Percentiles rank a stretch among this genome's conserved stretches.
Conservation (phyloP, 805 yeast genomes). For the Cyberlindnera euphorbiae region DNA sequence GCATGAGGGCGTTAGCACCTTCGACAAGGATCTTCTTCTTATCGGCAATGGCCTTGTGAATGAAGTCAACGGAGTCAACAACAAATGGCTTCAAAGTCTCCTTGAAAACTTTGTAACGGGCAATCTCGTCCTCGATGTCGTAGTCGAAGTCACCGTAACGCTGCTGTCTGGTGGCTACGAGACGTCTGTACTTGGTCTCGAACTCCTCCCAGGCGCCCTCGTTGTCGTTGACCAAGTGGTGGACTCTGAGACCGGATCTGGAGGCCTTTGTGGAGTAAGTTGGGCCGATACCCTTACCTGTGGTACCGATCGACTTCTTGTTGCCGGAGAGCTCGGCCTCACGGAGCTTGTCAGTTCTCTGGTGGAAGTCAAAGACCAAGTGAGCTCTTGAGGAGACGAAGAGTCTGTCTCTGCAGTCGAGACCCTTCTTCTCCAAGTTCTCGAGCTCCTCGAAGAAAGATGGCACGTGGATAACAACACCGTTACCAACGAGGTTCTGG, state of each 20-base stretch:
- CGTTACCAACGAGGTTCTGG: constrained; percentile 85
- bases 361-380: constrained; percentile 96
- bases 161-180: constrained; percentile 74
- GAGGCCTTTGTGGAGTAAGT: constrained; percentile 96
- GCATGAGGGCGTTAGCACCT: constrained; percentile 98
- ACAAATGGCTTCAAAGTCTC: constrained; percentile 83
- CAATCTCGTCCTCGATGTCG: constrained; percentile 77
- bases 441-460: constrained; percentile 86
- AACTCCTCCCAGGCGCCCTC: constrained; percentile 94
- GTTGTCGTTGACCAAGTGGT: constrained; percentile 86
- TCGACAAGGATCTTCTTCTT: constrained; percentile 89
- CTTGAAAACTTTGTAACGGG: constrained; percentile 67
- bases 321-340: constrained; percentile 73
- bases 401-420: constrained; percentile 56
- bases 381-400: constrained; percentile 93
- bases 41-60: constrained; percentile 67
- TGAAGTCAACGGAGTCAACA: constrained; percentile 83
- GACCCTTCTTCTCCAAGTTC: constrained; percentile 76
- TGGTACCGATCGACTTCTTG: constrained; percentile 91
- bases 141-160: constrained; percentile 93
- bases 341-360: constrained; percentile 90
- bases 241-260: constrained; percentile 94
- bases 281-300: constrained; percentile 99
- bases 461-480: constrained; percentile 94
- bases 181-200: constrained; percentile 67